These are phyloP conservation scores for Colletotrichum lindemuthianum DNA, from an alignment of 2,329 filamentous ascomycete genomes.

Conservation along the genomic window DNA sequence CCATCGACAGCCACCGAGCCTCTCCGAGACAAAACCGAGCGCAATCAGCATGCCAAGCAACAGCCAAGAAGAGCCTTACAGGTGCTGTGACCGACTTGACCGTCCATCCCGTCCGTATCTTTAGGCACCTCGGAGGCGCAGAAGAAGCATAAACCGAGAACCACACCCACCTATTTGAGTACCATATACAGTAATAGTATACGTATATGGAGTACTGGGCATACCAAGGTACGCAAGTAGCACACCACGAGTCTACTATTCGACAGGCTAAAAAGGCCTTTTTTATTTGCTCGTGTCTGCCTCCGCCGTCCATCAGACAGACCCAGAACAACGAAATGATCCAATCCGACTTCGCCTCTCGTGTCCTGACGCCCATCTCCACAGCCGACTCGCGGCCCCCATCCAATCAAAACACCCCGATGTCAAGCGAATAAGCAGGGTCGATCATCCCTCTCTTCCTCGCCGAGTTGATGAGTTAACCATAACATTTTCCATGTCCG, in stretches of 20 bases:
- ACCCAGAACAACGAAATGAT: slow-evolving; percentile 3
- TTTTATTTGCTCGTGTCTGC: not conserved
- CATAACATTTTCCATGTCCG: not conserved
- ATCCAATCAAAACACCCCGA: slow-evolving; percentile 21
- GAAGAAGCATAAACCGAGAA: slow-evolving; percentile 18
- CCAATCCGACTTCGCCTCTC: not conserved
- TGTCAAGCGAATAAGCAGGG: slow-evolving; percentile 5
- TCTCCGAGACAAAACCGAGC: not conserved
- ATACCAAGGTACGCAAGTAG: too few species aligned
- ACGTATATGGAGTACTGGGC: too few species aligned
- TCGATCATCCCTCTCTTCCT: not conserved
- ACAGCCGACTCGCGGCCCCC: slow-evolving; percentile 1
- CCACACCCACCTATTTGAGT: slow-evolving; percentile 3
- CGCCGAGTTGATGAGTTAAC: not conserved
- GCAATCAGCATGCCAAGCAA: not conserved
- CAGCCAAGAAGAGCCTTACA: too few species aligned
- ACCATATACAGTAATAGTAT: not conserved
- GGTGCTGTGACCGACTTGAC: not conserved
- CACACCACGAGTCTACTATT: too few species aligned
- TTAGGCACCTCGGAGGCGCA: slow-evolving; percentile 11
- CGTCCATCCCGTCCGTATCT: not conserved
- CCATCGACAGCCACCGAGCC: slow-evolving; percentile 2
- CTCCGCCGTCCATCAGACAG: too few species aligned
- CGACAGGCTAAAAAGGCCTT: too few species aligned
- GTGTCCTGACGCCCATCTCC: not conserved